These are phyloP conservation scores for Lodderomyces parapsilosis DNA, from an alignment of 1,139 yeast genomes.

Conservation along the genomic window DNA sequence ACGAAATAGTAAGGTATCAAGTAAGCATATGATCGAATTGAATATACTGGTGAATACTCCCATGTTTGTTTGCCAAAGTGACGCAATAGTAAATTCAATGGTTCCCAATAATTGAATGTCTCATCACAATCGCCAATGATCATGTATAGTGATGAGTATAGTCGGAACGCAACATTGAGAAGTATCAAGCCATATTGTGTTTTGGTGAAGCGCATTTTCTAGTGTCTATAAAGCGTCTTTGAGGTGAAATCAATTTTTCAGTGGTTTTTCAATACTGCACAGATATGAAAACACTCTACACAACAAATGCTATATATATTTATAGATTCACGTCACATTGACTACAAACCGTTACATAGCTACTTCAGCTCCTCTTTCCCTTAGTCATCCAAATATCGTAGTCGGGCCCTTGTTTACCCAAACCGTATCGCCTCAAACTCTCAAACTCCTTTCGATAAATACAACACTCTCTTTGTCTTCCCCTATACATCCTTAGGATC, in stretches of 20 bases:
- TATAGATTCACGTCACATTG: too few species aligned
- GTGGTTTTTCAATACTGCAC: too few species aligned
- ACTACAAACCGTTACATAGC: too few species aligned
- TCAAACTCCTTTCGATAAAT: too few species aligned
- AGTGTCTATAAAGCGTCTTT: not conserved
- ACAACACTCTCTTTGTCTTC: not conserved
- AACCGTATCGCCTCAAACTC: too few species aligned
- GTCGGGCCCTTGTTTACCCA: too few species aligned
- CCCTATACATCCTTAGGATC: constrained; percentile 22
- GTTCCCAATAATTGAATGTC: constrained; percentile 90
- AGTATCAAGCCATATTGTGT: constrained; percentile 20
- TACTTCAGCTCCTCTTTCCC: too few species aligned
- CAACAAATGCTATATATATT: too few species aligned
- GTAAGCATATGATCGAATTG: constrained; percentile 85
- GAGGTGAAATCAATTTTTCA: not conserved
- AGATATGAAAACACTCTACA: too few species aligned
- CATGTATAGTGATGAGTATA: constrained; percentile 52
- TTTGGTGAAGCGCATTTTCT: constrained; percentile 9
- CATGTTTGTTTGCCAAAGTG: constrained; percentile 93
- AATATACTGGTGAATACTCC: constrained; percentile 92
- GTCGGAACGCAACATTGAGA: constrained; percentile 36
- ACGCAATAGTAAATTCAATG: constrained; percentile 72
- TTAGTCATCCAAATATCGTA: too few species aligned
- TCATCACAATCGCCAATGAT: constrained; percentile 87
- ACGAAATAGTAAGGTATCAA: constrained; percentile 51